Evolutionary conservation across 768 basidiomycete species (phyloP).

Genomic region (Suillus plorans): DNA sequence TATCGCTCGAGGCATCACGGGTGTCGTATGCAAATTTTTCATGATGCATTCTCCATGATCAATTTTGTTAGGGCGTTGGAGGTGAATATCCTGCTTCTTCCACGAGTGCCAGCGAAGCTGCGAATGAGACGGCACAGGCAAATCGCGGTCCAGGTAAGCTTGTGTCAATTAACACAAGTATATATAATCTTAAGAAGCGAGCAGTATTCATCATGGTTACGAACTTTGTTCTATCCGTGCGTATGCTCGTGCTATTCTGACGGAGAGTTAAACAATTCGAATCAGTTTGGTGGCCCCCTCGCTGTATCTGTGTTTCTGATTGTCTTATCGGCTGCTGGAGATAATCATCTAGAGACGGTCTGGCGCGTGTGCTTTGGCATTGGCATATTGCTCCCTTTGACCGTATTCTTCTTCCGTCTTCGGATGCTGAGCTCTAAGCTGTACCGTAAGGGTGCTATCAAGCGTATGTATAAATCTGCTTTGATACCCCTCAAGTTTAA

Average conservation of each 20-base stretch:
- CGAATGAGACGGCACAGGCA: slow-evolving; percentile 64
- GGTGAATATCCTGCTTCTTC: slow-evolving; percentile 79
- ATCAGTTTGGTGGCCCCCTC: slow-evolving; percentile 64
- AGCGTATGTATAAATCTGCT: slow-evolving; percentile 35
- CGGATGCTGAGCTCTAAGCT: slow-evolving; percentile 69
- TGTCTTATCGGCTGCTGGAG: slow-evolving; percentile 64
- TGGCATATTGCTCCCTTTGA: slow-evolving; percentile 60
- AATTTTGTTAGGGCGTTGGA: slow-evolving; percentile 55
- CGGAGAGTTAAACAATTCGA: slow-evolving; percentile 1
- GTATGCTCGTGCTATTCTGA: slow-evolving; percentile 14
- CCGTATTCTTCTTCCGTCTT: slow-evolving; percentile 71
- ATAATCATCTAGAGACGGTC: slow-evolving; percentile 58
- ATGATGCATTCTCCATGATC: not conserved
- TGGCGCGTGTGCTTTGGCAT: slow-evolving; percentile 70
- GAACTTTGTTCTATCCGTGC: slow-evolving; percentile 64
- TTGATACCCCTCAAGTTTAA: not conserved
- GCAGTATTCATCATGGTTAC: slow-evolving; percentile 75
- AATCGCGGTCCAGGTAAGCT: slow-evolving; percentile 57
- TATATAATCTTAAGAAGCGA: slow-evolving; percentile 5
- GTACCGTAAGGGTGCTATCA: slow-evolving; percentile 64
- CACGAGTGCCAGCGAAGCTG: slow-evolving; percentile 67
- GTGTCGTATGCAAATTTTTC: slow-evolving; percentile 43
- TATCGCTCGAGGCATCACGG: slow-evolving; percentile 68
- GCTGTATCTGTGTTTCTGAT: slow-evolving; percentile 67
- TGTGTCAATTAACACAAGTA: slow-evolving; percentile 2